Conservation (phyloP, 495 filamentous ascomycete genomes). For the Thermothielavioides terrestris region DNA sequence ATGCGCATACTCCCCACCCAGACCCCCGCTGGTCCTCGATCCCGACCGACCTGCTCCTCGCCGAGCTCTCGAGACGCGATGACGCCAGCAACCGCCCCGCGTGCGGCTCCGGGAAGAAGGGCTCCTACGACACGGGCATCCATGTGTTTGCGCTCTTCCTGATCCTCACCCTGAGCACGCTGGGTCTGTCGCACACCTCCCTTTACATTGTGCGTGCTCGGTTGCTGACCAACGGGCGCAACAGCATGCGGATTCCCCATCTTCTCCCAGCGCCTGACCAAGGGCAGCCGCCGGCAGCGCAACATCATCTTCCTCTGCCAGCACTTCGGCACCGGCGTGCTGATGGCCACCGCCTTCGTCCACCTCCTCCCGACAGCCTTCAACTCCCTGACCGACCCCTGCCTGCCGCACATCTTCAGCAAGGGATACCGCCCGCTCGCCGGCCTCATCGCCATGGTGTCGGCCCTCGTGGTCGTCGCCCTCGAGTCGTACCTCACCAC, state of each 20-base stretch:
- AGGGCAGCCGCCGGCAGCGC: slow-evolving; percentile 33
- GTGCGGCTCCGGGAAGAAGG: slow-evolving; percentile 54
- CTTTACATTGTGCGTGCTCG: slow-evolving; percentile 5
- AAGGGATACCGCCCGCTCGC: slow-evolving; percentile 65
- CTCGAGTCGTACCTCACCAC: slow-evolving; percentile 70
- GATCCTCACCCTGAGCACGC: slow-evolving; percentile 62
- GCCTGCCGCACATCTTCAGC: slow-evolving; percentile 68
- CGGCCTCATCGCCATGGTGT: slow-evolving; percentile 68
- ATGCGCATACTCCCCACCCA: neutral
- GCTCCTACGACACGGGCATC: slow-evolving; percentile 55
- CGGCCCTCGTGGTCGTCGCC: slow-evolving; percentile 63
- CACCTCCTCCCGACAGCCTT: slow-evolving; percentile 80
- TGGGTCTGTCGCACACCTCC: slow-evolving; percentile 43
- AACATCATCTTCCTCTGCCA: slow-evolving; percentile 63
- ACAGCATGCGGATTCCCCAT: slow-evolving; percentile 54
- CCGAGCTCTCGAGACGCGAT: slow-evolving; percentile 42
- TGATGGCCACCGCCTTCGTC: slow-evolving; percentile 85
- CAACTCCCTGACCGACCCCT: slow-evolving; percentile 68
- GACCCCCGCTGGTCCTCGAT: slow-evolving; percentile 38
- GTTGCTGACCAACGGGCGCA: neutral
- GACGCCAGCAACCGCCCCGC: slow-evolving; percentile 36
- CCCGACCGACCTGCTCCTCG: slow-evolving; percentile 41
- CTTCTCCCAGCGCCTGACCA: slow-evolving; percentile 42
- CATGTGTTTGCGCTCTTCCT: slow-evolving; percentile 74
- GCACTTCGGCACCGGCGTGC: slow-evolving; percentile 78